phyloP scores from a whole-genome alignment of 225 moss, liverwort and hornwort species.

The Asterella californica region DNA sequence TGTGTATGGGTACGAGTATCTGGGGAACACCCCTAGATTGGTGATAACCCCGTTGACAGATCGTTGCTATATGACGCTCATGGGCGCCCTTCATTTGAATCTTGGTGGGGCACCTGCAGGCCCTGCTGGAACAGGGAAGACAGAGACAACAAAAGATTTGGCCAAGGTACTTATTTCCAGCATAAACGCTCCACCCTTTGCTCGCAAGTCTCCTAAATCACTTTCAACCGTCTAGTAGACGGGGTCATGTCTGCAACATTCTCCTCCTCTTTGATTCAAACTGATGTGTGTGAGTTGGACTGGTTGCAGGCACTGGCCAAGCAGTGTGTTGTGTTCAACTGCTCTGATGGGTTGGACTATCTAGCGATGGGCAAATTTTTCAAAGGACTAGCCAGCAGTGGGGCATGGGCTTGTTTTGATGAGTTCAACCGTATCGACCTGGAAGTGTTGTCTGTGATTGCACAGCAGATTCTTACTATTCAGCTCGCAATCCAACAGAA shows the following conservation, averaged over 20 bases:
- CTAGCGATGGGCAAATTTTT: constrained; percentile 92
- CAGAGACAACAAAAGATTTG: constrained; percentile 82
- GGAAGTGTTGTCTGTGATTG: constrained; percentile 83
- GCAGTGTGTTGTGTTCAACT: constrained; percentile 89
- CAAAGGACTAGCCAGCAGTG: constrained; percentile 85
- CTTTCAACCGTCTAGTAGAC: background rate
- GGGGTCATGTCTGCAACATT: background rate
- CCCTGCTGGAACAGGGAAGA: constrained; percentile 84
- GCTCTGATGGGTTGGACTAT: constrained; percentile 83
- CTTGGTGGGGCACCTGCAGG: constrained; percentile 84
- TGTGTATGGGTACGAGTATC: constrained; percentile 78
- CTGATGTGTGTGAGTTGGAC: background rate
- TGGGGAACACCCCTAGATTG: constrained; percentile 80
- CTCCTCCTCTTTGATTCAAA: no score
- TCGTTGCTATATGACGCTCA: constrained; percentile 91
- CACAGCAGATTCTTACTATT: constrained; percentile 79
- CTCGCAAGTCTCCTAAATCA: background rate
- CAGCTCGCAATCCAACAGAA: constrained; percentile 89
- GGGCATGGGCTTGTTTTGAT: constrained; percentile 93
- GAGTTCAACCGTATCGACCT: constrained; percentile 90
- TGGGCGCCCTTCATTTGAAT: constrained; percentile 87
- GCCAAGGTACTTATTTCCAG: constrained; percentile 49
- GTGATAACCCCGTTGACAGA: constrained; percentile 87
- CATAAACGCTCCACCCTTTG: no score
- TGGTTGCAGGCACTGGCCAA: constrained; percentile 67